A percentile compares a stretch with the other conserved stretches of the same genome.
These are phyloP conservation scores for Auricularia heimuer DNA, from an alignment of 768 basidiomycete species.

Conservation along the genomic window DNA sequence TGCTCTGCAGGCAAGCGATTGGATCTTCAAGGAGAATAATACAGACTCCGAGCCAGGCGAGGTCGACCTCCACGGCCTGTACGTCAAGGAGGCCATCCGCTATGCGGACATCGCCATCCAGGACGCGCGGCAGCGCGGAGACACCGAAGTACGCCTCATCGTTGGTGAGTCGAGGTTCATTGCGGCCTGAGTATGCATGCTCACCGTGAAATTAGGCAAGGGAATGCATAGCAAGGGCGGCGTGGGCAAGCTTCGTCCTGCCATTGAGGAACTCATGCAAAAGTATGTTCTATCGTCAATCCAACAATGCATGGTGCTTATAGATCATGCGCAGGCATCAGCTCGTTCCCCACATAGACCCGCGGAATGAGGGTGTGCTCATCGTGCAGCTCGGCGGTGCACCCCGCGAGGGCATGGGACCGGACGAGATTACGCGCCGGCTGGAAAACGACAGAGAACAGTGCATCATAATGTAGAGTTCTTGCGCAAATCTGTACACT, in stretches of 20 bases:
- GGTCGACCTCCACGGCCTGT: constrained; percentile 84
- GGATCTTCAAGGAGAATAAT: constrained; percentile 55
- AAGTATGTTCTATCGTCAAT: constrained; percentile 38
- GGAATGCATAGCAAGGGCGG: constrained; percentile 74
- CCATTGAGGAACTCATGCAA: constrained; percentile 76
- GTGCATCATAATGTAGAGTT: constrained; percentile 59
- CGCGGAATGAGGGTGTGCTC: constrained; percentile 74
- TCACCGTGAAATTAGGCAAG: constrained; percentile 44
- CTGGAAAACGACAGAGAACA: constrained; percentile 40
- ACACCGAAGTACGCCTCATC: constrained; percentile 63
- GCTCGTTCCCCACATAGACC: constrained; percentile 66
- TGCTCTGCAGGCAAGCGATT: constrained; percentile 3
- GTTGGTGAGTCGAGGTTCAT: constrained; percentile 48
- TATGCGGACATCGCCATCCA: constrained; percentile 62
- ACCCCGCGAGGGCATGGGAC: constrained; percentile 30
- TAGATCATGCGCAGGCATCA: constrained; percentile 42
- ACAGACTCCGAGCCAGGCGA: constrained; percentile 62
- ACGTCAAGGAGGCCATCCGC: constrained; percentile 84
- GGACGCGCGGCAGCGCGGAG: constrained; percentile 52
- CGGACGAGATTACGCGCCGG: constrained; percentile 49
- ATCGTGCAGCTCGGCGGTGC: constrained; percentile 56
- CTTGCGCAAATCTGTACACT: too few species aligned
- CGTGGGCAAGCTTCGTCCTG: constrained; percentile 82
- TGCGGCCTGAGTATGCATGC: background rate
- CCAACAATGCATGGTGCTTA: background rate